Percentiles rank a stretch among this genome's conserved stretches.
phyloP scores from a whole-genome alignment of 176 grass and related monocot species.

The Musa acuminata region DNA sequence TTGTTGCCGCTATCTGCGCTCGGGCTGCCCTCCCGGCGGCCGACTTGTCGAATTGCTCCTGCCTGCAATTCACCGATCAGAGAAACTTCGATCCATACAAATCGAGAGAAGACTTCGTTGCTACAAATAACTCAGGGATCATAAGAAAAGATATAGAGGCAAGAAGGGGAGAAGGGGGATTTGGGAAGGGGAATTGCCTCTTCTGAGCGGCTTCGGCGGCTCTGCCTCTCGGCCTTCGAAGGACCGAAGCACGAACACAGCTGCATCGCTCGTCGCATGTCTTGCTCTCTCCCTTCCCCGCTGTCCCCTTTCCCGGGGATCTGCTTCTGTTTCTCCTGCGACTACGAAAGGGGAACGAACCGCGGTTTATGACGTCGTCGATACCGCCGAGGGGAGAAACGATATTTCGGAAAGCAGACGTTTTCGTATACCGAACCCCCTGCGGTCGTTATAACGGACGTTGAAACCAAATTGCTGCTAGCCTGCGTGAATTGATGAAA shows the following conservation, averaged over 20 bases:
- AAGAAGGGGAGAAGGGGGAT: not conserved
- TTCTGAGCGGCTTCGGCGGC: conserved; percentile 77
- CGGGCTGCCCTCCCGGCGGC: conserved; percentile 68
- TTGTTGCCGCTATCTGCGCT: conserved; percentile 71
- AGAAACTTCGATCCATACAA: not conserved
- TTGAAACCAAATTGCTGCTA: too few species aligned
- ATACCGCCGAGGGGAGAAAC: not conserved
- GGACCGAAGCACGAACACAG: conserved; percentile 72
- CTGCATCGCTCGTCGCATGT: conserved; percentile 28
- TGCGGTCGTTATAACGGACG: too few species aligned
- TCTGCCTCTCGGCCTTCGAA: conserved; percentile 40
- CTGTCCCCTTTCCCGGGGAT: not conserved
- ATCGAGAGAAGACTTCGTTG: too few species aligned
- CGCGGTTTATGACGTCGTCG: not conserved
- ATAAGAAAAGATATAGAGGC: not conserved
- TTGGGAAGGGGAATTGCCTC: conserved; percentile 31
- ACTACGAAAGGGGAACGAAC: not conserved
- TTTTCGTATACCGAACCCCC: too few species aligned
- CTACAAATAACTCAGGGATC: not conserved
- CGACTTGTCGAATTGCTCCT: conserved; percentile 65
- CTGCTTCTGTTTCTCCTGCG: not conserved
- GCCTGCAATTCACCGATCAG: conserved; percentile 26
- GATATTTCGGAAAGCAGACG: not conserved
- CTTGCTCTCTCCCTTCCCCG: not conserved
- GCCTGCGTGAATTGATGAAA: too few species aligned